These are phyloP conservation scores for Xylariaceae sp. DNA, from an alignment of 2,329 filamentous ascomycete species.

Conservation along the genomic window DNA sequence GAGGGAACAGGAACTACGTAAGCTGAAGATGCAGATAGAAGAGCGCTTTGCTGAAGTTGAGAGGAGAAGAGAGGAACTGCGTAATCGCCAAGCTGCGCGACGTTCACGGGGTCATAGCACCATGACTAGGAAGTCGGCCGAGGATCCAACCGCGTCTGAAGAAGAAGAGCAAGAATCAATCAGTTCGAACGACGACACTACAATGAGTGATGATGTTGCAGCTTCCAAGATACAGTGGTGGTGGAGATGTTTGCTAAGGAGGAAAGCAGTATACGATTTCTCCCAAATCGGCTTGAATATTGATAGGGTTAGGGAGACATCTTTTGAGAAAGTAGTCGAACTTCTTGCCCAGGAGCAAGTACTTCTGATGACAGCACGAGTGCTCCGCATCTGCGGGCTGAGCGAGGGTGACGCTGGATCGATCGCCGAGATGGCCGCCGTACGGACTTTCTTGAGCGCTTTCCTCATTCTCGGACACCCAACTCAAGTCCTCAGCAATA, in stretches of 20 bases:
- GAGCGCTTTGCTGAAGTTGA: slow-evolving; percentile 81
- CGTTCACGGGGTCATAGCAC: slow-evolving; percentile 61
- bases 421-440: slow-evolving; percentile 71
- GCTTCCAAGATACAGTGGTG: slow-evolving; percentile 70
- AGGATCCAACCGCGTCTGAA: slow-evolving; percentile 50
- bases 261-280: slow-evolving; percentile 69
- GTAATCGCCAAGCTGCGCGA: slow-evolving; percentile 59
- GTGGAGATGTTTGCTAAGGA: slow-evolving; percentile 68
- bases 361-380: slow-evolving; percentile 66
- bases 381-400: slow-evolving; percentile 73
- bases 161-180: slow-evolving; percentile 54
- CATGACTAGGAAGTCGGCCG: slow-evolving; percentile 44
- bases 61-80: slow-evolving; percentile 69
- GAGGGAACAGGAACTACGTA: slow-evolving; percentile 74
- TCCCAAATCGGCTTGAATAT: slow-evolving; percentile 70
- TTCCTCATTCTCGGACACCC: slow-evolving; percentile 83
- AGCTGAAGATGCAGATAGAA: slow-evolving; percentile 76
- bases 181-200: slow-evolving; percentile 58
- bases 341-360: slow-evolving; percentile 72
- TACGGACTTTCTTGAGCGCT: slow-evolving; percentile 78
- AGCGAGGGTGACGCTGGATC: slow-evolving; percentile 68
- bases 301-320: slow-evolving; percentile 70
- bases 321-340: slow-evolving; percentile 75
- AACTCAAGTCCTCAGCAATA: slow-evolving; percentile 76
- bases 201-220: slow-evolving; percentile 65